A percentile compares a stretch with the other conserved stretches of the same genome.
Conservation (phyloP, 257 asterid species). For the Dorcoceras hygrometricum region DNA sequence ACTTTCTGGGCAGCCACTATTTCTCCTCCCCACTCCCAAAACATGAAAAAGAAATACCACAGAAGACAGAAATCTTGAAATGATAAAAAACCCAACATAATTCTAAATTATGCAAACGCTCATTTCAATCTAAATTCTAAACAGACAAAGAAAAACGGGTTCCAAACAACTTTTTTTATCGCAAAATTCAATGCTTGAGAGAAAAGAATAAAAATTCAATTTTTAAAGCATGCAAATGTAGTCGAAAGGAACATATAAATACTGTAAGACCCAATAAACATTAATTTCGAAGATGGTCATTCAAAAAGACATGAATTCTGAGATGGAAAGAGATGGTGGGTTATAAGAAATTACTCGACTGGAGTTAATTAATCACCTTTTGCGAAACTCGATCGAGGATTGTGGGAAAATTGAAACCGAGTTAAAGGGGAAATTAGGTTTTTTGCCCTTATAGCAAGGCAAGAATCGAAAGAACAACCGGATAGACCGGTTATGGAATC, state of each 20-base stretch:
- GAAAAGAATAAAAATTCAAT: conserved; percentile 17
- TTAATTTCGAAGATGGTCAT: not conserved
- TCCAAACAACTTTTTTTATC: conserved; percentile 11
- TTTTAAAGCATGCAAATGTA: conserved; percentile 26
- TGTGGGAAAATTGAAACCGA: conserved; percentile 40
- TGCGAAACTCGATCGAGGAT: conserved; percentile 33
- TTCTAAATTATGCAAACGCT: conserved; percentile 18
- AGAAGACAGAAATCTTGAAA: not conserved
- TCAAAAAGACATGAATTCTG: conserved; percentile 14
- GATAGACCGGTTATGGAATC: conserved; percentile 48
- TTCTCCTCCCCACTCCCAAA: conserved; percentile 12
- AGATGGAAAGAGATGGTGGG: conserved; percentile 20
- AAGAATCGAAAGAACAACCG: conserved; percentile 46
- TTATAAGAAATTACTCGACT: conserved; percentile 42
- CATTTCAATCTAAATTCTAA: not conserved
- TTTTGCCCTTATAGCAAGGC: conserved; percentile 16
- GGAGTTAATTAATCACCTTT: conserved; percentile 23
- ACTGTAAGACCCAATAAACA: conserved; percentile 12
- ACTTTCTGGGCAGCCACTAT: not conserved
- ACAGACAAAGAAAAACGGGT: conserved; percentile 15
- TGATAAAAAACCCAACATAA: conserved; percentile 12
- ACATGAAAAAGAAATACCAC: not conserved
- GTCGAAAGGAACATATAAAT: conserved; percentile 10
- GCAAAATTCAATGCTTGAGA: conserved; percentile 19
- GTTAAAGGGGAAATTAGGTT: conserved; percentile 35